A percentile compares a stretch with the other conserved stretches of the same genome.
phyloP scores from a whole-genome alignment of 2,329 filamentous ascomycete genomes.

The Xylaria polymorpha region DNA sequence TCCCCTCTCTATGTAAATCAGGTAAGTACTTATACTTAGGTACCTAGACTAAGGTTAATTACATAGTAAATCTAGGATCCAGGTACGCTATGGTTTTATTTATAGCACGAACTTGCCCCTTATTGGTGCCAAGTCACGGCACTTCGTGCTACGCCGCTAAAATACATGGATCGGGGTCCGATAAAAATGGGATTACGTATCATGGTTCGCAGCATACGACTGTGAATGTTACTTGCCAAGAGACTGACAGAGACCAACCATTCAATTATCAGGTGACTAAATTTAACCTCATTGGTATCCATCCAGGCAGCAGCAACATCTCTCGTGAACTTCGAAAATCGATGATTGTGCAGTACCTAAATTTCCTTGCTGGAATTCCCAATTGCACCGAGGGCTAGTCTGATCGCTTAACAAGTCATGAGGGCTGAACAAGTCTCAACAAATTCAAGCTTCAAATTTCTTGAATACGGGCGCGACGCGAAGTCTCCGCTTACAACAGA shows the following conservation, averaged over 20 bases:
- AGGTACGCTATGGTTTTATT: conserved; percentile 11
- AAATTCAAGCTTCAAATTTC: conserved; percentile 43
- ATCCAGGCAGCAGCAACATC: conserved; percentile 12
- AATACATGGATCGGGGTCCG: not conserved
- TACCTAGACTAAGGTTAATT: no score
- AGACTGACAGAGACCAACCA: conserved; percentile 1
- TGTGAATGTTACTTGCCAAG: conserved; percentile 28
- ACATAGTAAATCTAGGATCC: no score
- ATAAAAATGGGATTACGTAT: conserved; percentile 12
- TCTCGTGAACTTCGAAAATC: not conserved
- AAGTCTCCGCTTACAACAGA: not conserved
- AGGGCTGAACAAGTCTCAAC: conserved; percentile 28
- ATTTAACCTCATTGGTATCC: conserved; percentile 11
- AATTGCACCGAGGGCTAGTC: no score
- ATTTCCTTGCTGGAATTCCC: not conserved
- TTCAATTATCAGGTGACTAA: conserved; percentile 9
- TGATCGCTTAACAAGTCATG: conserved; percentile 19
- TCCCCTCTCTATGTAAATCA: no score
- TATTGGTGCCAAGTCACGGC: conserved; percentile 23
- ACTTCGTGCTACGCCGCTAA: conserved; percentile 11
- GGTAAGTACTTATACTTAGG: no score
- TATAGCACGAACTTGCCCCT: conserved; percentile 15
- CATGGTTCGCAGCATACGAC: not conserved
- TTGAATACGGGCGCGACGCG: conserved; percentile 35
- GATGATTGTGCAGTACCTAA: not conserved